Percentiles rank a stretch among this genome's conserved stretches.
Conservation (phyloP, 2,329 filamentous ascomycete genomes). For the Pyrenochaeta sp. region DNA sequence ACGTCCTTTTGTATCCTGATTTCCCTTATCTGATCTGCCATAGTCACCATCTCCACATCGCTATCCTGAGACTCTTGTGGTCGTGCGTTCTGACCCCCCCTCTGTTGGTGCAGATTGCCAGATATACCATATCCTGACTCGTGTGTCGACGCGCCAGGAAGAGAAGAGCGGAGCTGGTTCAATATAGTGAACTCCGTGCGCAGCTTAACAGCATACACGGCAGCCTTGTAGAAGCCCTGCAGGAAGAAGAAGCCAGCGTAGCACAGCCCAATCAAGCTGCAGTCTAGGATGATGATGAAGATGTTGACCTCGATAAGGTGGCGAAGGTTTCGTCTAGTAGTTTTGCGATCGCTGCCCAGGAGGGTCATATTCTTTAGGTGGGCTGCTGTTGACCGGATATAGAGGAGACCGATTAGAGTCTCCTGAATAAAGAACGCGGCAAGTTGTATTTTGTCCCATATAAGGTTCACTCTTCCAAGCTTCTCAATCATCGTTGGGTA, state of each 20-base stretch:
- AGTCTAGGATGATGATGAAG: slow-evolving; percentile 52
- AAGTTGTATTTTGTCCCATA: slow-evolving; percentile 53
- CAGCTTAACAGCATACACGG: slow-evolving; percentile 56
- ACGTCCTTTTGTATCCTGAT: slow-evolving; percentile 4
- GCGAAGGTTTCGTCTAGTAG: slow-evolving; percentile 23
- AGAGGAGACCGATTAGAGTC: slow-evolving; percentile 50
- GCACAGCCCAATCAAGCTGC: slow-evolving; percentile 49
- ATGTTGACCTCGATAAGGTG: slow-evolving; percentile 52
- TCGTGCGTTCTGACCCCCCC: background rate
- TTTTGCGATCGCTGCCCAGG: slow-evolving; percentile 19
- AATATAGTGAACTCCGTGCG: slow-evolving; percentile 64
- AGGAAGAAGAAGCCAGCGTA: slow-evolving; percentile 50
- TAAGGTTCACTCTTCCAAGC: slow-evolving; percentile 17
- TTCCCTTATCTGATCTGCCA: background rate
- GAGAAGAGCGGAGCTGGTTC: slow-evolving; percentile 40
- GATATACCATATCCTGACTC: slow-evolving; percentile 1
- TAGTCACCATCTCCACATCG: slow-evolving; percentile 8
- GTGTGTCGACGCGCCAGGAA: slow-evolving; percentile 15
- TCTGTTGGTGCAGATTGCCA: background rate
- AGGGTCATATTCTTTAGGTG: slow-evolving; percentile 40
- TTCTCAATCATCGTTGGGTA: slow-evolving; percentile 16
- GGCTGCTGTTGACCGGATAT: slow-evolving; percentile 61
- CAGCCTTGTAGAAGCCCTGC: slow-evolving; percentile 49
- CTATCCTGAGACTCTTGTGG: slow-evolving; percentile 5
- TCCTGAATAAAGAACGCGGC: slow-evolving; percentile 53